Conservation (phyloP, 208 protist species). For the Trypanosoma vivax region DNA sequence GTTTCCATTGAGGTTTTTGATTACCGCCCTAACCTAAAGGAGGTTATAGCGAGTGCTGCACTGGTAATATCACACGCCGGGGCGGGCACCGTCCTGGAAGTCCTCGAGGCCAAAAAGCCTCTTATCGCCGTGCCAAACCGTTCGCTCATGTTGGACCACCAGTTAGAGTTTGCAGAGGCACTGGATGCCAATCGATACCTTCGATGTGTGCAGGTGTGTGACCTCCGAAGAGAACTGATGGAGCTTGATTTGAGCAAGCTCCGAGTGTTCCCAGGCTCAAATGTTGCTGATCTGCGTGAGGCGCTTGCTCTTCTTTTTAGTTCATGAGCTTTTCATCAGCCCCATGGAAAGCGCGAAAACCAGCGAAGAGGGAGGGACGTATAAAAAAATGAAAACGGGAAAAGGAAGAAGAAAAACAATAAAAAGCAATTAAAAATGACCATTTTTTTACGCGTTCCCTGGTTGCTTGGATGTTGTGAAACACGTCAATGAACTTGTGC, state of each 20-base stretch:
- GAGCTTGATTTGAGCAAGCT: conserved; percentile 31
- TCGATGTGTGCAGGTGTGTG: conserved; percentile 44
- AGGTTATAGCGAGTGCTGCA: conserved; percentile 34
- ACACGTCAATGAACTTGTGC: too few species aligned
- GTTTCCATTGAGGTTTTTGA: conserved; percentile 64
- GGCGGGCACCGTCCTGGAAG: conserved; percentile 89
- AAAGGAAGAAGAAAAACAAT: too few species aligned
- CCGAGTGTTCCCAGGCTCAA: conserved; percentile 40
- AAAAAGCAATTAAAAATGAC: too few species aligned
- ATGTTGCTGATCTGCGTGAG: conserved; percentile 24
- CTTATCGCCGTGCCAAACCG: conserved; percentile 84
- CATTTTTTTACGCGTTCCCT: too few species aligned
- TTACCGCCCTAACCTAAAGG: conserved; percentile 52
- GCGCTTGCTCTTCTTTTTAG: conserved; percentile 15
- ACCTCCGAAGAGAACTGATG: conserved; percentile 30
- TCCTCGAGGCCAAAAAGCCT: conserved; percentile 45
- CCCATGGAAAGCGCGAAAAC: too few species aligned
- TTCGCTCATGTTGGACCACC: conserved; percentile 85
- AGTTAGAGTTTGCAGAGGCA: conserved; percentile 70
- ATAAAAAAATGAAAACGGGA: too few species aligned
- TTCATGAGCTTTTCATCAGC: background rate
- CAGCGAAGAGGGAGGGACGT: too few species aligned
- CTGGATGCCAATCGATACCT: conserved; percentile 45
- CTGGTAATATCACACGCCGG: conserved; percentile 87
- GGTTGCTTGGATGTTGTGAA: too few species aligned